A percentile compares a stretch with the other conserved stretches of the same genome.
Conservation (phyloP, 306 rosid species). For the Prinsepia uniflora region DNA sequence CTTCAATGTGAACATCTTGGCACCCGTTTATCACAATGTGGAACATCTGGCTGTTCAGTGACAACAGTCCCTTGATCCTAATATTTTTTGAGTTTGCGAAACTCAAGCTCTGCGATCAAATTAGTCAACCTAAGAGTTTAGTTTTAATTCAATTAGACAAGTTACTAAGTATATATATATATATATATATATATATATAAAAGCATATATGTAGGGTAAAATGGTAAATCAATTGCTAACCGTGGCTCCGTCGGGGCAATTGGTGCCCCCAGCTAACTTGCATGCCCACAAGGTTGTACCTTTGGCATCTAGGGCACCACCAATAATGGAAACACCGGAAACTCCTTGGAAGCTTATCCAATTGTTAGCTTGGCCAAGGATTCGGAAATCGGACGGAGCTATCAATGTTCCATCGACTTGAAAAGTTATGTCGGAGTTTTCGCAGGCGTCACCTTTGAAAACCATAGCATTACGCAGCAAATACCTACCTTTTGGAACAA, state of each 20-base stretch:
- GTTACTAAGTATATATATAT: not conserved
- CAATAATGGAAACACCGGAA: slow-evolving; percentile 10
- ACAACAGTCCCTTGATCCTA: not conserved
- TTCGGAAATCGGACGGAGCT: slow-evolving; percentile 22
- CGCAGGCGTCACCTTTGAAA: slow-evolving; percentile 21
- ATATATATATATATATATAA: no score
- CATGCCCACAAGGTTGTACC: slow-evolving; percentile 29
- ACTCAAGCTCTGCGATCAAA: slow-evolving; percentile 16
- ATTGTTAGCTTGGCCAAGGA: not conserved
- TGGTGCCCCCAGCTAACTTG: not conserved
- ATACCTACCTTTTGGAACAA: slow-evolving; percentile 44
- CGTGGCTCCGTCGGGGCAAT: slow-evolving; percentile 23
- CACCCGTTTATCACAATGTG: slow-evolving; percentile 23
- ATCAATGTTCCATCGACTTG: slow-evolving; percentile 25
- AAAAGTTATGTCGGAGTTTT: slow-evolving; percentile 15
- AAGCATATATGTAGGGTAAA: not conserved
- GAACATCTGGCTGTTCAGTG: slow-evolving; percentile 27
- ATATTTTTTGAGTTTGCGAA: slow-evolving; percentile 17
- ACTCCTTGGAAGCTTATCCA: slow-evolving; percentile 30
- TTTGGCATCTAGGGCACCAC: slow-evolving; percentile 25
- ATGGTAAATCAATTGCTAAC: slow-evolving; percentile 5
- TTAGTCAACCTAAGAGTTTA: no score
- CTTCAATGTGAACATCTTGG: slow-evolving; percentile 13
- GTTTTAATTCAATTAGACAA: no score
- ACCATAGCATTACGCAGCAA: slow-evolving; percentile 17